Conservation (phyloP, 2,329 filamentous ascomycete genomes). For the Xylariaceae sp. region DNA sequence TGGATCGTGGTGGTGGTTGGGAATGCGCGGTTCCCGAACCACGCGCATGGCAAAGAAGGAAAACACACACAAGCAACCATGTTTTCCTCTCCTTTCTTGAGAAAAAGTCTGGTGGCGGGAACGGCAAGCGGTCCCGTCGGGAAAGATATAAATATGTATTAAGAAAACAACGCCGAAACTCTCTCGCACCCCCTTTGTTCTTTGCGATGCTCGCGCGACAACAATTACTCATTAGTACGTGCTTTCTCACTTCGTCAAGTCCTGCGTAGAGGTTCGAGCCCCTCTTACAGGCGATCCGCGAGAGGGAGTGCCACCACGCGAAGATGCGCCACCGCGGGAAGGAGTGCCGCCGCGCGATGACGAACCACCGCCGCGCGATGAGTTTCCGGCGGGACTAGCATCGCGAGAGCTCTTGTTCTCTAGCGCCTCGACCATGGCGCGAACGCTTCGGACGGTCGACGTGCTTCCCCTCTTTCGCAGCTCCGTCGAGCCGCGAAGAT, state of each 20-base stretch:
- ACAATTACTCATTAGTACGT: too few relatives aligned
- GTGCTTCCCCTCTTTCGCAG: constrained; percentile 21
- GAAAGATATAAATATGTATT: too few relatives aligned
- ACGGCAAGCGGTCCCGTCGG: too few relatives aligned
- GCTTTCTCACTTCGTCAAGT: too few relatives aligned
- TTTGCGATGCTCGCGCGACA: too few relatives aligned
- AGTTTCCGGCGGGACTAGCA: constrained; percentile 34
- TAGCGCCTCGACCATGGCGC: constrained; percentile 52
- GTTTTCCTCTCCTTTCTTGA: too few relatives aligned
- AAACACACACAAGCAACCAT: too few relatives aligned
- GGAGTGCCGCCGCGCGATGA: constrained; percentile 6
- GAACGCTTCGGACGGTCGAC: constrained; percentile 42
- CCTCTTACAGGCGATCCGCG: neutral
- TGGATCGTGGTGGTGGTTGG: too few relatives aligned
- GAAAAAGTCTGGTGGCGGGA: too few relatives aligned
- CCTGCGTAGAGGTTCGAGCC: too few relatives aligned
- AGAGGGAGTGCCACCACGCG: neutral
- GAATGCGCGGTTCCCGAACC: too few relatives aligned
- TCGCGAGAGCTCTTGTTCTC: constrained; percentile 44
- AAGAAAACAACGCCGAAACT: constrained; percentile 10
- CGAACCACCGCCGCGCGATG: constrained; percentile 9
- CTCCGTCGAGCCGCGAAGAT: constrained; percentile 9
- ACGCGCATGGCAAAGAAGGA: too few relatives aligned
- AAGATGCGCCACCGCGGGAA: constrained; percentile 5
- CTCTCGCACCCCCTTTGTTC: constrained; percentile 5